A percentile compares a stretch with the other conserved stretches of the same genome.
Evolutionary conservation across 495 filamentous ascomycete species (phyloP).

Genomic region (Penicilliopsis zonata): DNA sequence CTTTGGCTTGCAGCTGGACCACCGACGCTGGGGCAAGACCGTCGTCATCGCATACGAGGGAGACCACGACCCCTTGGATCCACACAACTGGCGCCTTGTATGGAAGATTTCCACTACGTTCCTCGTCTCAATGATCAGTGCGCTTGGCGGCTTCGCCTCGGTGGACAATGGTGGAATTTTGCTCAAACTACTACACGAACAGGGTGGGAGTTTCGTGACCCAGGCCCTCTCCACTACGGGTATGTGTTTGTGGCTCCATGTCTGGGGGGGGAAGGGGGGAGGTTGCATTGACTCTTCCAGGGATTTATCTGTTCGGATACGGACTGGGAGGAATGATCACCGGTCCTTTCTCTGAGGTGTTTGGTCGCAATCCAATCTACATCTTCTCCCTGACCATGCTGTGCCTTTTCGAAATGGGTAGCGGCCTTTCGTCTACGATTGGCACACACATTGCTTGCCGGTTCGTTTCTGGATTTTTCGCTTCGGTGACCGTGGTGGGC

Average conservation of each 20-base stretch:
- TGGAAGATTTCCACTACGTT: constrained; percentile 24
- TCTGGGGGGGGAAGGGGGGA: too few relatives aligned
- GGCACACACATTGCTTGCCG: constrained; percentile 24
- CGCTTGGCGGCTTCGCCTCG: constrained; percentile 31
- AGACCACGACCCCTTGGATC: constrained; percentile 38
- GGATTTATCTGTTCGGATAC: constrained; percentile 45
- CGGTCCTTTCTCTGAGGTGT: constrained; percentile 37
- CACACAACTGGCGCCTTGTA: constrained; percentile 41
- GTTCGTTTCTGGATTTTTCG: constrained; percentile 31
- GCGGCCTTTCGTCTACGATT: constrained; percentile 25
- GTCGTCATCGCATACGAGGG: constrained; percentile 46
- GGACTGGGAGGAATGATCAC: constrained; percentile 30
- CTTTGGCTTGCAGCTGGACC: constrained; percentile 7
- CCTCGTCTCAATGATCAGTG: constrained; percentile 35
- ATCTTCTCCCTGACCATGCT: constrained; percentile 26
- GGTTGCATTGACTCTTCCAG: constrained; percentile 9
- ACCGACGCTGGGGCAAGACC: constrained; percentile 18
- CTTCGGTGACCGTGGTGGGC: constrained; percentile 23
- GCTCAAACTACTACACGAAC: background rate
- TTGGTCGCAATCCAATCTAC: constrained; percentile 41
- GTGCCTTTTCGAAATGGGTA: constrained; percentile 29
- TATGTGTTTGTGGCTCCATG: too few relatives aligned
- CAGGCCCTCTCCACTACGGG: constrained; percentile 6
- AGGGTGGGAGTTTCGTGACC: constrained; percentile 5
- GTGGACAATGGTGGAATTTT: constrained; percentile 32